These are phyloP conservation scores for Zymoseptoria passerinii DNA, from an alignment of 2,329 filamentous ascomycete species.

Conservation along the genomic window DNA sequence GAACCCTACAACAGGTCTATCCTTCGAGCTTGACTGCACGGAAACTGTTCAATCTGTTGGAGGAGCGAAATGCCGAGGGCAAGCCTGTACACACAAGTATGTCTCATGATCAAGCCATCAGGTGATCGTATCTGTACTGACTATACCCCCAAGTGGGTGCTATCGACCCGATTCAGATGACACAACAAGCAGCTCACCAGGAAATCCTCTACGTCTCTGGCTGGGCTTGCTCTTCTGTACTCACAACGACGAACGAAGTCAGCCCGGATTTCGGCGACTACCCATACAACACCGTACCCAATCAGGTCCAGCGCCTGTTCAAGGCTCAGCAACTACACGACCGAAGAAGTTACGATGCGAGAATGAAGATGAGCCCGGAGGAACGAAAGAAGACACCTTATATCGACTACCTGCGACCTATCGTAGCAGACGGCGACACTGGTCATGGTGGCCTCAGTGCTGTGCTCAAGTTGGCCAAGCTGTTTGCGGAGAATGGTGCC, in stretches of 20 bases:
- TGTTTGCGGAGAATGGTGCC: slow-evolving; percentile 94
- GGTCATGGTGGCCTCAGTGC: slow-evolving; percentile 86
- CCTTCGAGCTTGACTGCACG: slow-evolving; percentile 90
- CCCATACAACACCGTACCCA: slow-evolving; percentile 96
- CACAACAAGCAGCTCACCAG: slow-evolving; percentile 91
- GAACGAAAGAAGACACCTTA: slow-evolving; percentile 72
- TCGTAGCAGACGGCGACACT: slow-evolving; percentile 93
- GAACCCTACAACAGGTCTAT: slow-evolving; percentile 76
- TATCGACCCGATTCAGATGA: slow-evolving; percentile 99
- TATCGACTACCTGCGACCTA: slow-evolving; percentile 84
- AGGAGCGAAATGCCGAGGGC: slow-evolving; percentile 66
- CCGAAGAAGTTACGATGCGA: slow-evolving; percentile 82
- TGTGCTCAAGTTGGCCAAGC: slow-evolving; percentile 90
- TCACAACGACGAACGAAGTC: slow-evolving; percentile 93
- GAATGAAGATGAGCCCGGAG: slow-evolving; percentile 67
- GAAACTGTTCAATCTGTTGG: slow-evolving; percentile 85
- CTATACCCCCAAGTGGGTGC: slow-evolving; percentile 65
- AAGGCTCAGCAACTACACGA: slow-evolving; percentile 97
- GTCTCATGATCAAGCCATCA: slow-evolving; percentile 21
- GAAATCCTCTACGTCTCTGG: slow-evolving; percentile 94
- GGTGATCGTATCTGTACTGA: slow-evolving; percentile 21
- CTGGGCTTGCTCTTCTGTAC: slow-evolving; percentile 90
- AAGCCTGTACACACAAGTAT: slow-evolving; percentile 88
- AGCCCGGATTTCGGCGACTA: slow-evolving; percentile 98
- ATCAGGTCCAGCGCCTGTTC: slow-evolving; percentile 91